A percentile compares a stretch with the other conserved stretches of the same genome.
These are phyloP conservation scores for Haberlea rhodopensis DNA, from an alignment of 257 asterid genomes.

Conservation along the genomic window DNA sequence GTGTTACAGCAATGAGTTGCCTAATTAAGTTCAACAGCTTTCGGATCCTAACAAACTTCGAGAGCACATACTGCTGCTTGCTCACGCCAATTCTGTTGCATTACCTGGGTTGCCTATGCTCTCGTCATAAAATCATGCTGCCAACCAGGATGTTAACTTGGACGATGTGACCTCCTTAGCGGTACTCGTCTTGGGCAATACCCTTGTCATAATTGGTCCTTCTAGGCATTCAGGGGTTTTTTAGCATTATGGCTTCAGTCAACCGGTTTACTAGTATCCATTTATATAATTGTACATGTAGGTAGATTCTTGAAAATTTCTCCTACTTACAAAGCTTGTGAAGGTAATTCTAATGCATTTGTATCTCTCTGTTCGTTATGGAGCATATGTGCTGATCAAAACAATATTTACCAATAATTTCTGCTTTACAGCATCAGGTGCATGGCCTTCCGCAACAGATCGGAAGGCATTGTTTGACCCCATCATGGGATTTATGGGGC, in stretches of 20 bases:
- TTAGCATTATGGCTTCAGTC: neutral
- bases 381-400: conserved; percentile 9
- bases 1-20: neutral
- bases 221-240: neutral
- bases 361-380: neutral
- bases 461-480: conserved; percentile 66
- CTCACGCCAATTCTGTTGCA: neutral
- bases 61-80: too few species aligned
- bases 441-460: conserved; percentile 66
- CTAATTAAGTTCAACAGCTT: neutral
- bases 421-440: conserved; percentile 53
- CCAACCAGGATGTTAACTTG: neutral
- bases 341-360: conserved; percentile 9
- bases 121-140: neutral
- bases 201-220: neutral
- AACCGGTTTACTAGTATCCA: neutral
- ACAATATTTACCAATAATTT: conserved; percentile 18
- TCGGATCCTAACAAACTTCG: too few species aligned
- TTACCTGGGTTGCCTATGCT: neutral
- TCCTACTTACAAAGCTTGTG: neutral
- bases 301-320: neutral
- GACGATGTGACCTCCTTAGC: neutral
- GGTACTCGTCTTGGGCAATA: neutral
- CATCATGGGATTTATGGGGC: conserved; percentile 77
- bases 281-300: neutral